Evolutionary conservation across 1,139 yeast species (phyloP).

Genomic region (Meyerozyma athensensis): DNA sequence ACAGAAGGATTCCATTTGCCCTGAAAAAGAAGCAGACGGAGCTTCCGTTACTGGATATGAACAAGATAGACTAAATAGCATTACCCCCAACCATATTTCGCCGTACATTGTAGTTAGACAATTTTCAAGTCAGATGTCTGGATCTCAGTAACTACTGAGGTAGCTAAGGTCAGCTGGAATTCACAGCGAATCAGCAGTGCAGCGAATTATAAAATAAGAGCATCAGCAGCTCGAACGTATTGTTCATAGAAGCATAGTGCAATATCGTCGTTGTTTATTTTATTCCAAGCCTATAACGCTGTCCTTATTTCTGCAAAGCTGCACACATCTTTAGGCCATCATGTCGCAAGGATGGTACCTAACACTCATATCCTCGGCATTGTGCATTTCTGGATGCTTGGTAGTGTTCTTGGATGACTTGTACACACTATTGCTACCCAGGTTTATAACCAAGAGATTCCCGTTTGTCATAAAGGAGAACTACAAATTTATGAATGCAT

Average conservation of each 20-base stretch:
- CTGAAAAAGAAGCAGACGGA: slow-evolving; percentile 14
- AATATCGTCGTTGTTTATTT: too few relatives aligned
- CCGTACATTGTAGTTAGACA: too few relatives aligned
- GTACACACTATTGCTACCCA: slow-evolving; percentile 38
- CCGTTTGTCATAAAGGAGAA: slow-evolving; percentile 57
- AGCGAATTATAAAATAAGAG: too few relatives aligned
- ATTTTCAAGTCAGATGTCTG: too few relatives aligned
- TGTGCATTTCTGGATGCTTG: slow-evolving; percentile 58
- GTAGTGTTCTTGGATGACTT: slow-evolving; percentile 50
- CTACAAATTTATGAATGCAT: slow-evolving; percentile 56
- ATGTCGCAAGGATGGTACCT: slow-evolving; percentile 50
- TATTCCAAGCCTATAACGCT: too few relatives aligned
- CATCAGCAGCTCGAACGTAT: too few relatives aligned
- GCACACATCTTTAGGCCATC: too few relatives aligned
- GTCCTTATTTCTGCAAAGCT: too few relatives aligned
- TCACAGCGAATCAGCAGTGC: too few relatives aligned
- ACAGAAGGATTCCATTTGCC: slow-evolving; percentile 28
- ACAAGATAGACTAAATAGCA: slow-evolving; percentile 1
- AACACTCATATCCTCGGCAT: slow-evolving; percentile 49
- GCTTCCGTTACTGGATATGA: slow-evolving; percentile 1
- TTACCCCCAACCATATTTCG: neutral
- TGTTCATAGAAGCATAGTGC: too few relatives aligned
- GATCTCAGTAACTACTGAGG: too few relatives aligned
- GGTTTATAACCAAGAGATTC: slow-evolving; percentile 31
- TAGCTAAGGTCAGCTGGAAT: too few relatives aligned